Evolutionary conservation across 2,329 filamentous ascomycete species (phyloP).

Genomic region (Epichloe amarillans): DNA sequence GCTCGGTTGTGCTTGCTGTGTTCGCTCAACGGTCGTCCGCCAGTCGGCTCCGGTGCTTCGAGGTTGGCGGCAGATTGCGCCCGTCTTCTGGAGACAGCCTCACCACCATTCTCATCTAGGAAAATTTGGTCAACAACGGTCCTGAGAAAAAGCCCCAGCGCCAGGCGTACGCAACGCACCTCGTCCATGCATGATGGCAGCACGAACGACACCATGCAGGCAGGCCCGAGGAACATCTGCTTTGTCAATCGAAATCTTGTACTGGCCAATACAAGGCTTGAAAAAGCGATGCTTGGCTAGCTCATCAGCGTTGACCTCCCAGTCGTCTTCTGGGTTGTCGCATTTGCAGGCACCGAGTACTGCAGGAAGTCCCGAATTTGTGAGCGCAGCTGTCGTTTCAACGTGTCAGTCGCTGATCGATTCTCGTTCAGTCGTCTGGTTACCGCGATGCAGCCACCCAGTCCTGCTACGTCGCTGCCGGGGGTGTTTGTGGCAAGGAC

Average conservation of each 20-base stretch:
- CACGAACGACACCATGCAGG: slow-evolving; percentile 60
- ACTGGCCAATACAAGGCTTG: slow-evolving; percentile 55
- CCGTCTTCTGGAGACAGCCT: slow-evolving; percentile 36
- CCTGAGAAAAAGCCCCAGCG: background rate
- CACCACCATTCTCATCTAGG: slow-evolving; percentile 26
- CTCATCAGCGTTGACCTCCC: slow-evolving; percentile 56
- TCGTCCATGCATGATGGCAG: slow-evolving; percentile 52
- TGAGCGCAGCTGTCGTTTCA: slow-evolving; percentile 49
- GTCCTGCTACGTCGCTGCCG: background rate
- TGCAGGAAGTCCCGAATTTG: slow-evolving; percentile 59
- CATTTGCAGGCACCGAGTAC: slow-evolving; percentile 83
- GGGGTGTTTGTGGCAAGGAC: slow-evolving; percentile 1
- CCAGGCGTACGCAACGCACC: slow-evolving; percentile 38
- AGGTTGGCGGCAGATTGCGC: slow-evolving; percentile 50
- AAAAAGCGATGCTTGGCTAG: slow-evolving; percentile 51
- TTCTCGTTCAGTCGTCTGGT: background rate
- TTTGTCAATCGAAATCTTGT: slow-evolving; percentile 57
- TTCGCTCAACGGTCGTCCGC: slow-evolving; percentile 41
- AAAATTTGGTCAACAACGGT: background rate
- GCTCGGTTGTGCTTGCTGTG: slow-evolving; percentile 56
- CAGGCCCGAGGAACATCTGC: slow-evolving; percentile 64
- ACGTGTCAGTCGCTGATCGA: background rate
- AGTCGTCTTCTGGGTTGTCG: slow-evolving; percentile 57
- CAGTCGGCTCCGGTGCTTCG: slow-evolving; percentile 38
- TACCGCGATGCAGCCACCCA: background rate